These are phyloP conservation scores for Cymbidium sinense DNA, from an alignment of 106 monocot species.

Conservation along the genomic window DNA sequence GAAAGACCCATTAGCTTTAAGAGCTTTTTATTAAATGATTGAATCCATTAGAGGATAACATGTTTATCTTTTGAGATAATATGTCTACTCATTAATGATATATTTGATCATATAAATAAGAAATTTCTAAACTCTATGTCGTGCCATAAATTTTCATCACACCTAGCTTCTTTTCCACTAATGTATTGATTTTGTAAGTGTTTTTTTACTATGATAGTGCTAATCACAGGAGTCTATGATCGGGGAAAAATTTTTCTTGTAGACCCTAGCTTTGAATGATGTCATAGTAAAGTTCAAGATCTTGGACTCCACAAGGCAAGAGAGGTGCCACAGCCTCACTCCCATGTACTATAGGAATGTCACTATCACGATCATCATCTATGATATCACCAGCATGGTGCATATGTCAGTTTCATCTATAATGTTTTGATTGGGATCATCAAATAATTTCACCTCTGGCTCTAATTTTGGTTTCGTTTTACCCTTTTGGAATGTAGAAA, in stretches of 20 bases:
- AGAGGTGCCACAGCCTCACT: constrained; percentile 92
- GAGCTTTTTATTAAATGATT: too few species aligned
- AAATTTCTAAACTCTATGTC: too few species aligned
- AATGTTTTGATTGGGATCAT: too few species aligned
- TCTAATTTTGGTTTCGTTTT: background rate
- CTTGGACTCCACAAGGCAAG: constrained; percentile 96
- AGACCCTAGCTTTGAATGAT: constrained; percentile 81
- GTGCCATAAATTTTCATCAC: too few species aligned
- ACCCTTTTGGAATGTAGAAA: constrained; percentile 36
- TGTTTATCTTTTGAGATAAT: too few species aligned
- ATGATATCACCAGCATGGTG: constrained; percentile 83
- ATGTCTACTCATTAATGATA: too few species aligned
- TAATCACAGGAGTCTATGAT: constrained; percentile 82
- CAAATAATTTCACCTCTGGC: too few species aligned
- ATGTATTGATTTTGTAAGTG: background rate
- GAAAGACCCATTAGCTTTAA: too few species aligned
- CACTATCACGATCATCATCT: constrained; percentile 85
- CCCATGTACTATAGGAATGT: constrained; percentile 98
- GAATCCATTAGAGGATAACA: too few species aligned
- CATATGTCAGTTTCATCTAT: too few species aligned
- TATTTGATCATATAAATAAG: too few species aligned
- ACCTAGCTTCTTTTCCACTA: background rate
- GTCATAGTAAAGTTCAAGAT: constrained; percentile 94
- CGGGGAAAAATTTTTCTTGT: constrained; percentile 93
- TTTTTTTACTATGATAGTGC: background rate